These are phyloP conservation scores for Aspergillus bertholletiae DNA, from an alignment of 495 filamentous ascomycete species.

Conservation along the genomic window DNA sequence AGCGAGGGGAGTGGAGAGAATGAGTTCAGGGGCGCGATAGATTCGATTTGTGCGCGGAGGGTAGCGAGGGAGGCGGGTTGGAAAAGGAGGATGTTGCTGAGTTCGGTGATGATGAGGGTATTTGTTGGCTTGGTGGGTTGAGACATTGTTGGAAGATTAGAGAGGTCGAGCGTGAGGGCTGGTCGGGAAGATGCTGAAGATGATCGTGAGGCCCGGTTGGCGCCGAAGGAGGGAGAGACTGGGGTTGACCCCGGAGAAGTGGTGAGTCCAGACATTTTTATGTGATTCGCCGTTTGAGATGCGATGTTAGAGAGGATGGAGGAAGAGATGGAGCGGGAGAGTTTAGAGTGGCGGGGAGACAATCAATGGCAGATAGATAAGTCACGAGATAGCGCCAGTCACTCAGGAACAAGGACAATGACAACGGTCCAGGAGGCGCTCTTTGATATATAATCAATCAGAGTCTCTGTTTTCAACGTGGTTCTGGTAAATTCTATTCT, in stretches of 20 bases:
- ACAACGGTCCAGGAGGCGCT: no score
- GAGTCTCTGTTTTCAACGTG: not conserved
- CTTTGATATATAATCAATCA: not conserved
- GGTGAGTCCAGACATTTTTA: slow-evolving; percentile 23
- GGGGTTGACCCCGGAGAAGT: slow-evolving; percentile 21
- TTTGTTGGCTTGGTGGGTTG: slow-evolving; percentile 84
- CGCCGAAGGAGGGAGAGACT: slow-evolving; percentile 29
- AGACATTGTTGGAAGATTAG: slow-evolving; percentile 70
- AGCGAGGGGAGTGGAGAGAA: slow-evolving; percentile 93
- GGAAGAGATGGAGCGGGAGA: slow-evolving; percentile 1
- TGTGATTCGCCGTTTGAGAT: slow-evolving; percentile 2
- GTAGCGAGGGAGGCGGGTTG: slow-evolving; percentile 66
- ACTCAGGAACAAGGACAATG: not conserved
- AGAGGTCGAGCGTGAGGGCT: slow-evolving; percentile 77
- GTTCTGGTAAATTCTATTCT: not conserved
- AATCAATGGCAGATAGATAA: slow-evolving; percentile 10
- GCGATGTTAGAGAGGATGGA: not conserved
- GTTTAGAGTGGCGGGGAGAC: slow-evolving; percentile 3
- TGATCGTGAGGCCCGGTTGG: slow-evolving; percentile 39
- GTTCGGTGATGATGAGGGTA: slow-evolving; percentile 88
- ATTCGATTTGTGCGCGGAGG: slow-evolving; percentile 68
- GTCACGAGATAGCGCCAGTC: not conserved
- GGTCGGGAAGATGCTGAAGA: slow-evolving; percentile 30
- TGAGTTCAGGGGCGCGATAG: slow-evolving; percentile 68
- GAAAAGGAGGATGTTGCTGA: slow-evolving; percentile 76